These are phyloP conservation scores for Jaenimonas drosophilae DNA, from an alignment of 208 protist species.

Conservation along the genomic window DNA sequence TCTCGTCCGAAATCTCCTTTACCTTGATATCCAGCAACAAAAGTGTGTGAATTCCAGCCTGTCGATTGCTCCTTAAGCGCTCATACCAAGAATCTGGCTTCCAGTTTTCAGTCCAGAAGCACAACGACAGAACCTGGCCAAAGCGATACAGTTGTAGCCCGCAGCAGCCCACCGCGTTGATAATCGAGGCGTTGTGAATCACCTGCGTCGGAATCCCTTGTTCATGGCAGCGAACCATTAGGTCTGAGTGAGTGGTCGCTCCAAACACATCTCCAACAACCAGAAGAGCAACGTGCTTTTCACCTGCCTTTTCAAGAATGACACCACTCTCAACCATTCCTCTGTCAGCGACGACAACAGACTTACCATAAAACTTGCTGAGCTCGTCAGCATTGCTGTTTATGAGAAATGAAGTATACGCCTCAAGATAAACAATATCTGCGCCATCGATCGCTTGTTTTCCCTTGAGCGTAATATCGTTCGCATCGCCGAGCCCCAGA, in stretches of 20 bases:
- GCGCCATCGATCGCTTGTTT: constrained; percentile 92
- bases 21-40: constrained; percentile 99
- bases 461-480: constrained; percentile 97
- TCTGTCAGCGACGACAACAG: constrained; percentile 91
- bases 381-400: constrained; percentile 67
- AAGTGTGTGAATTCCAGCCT: constrained; percentile 95
- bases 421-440: constrained; percentile 95
- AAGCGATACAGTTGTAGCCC: constrained; percentile 99
- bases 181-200: constrained; percentile 99
- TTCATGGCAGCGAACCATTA: constrained; percentile 93
- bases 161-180: constrained; percentile 98
- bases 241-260: constrained; percentile 99
- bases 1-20: constrained; percentile 96
- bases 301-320: constrained; percentile 83
- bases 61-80: constrained; percentile 89
- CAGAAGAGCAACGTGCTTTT: constrained; percentile 93
- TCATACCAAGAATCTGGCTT: constrained; percentile 97
- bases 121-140: constrained; percentile 95
- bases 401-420: constrained; percentile 98
- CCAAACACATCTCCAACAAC: constrained; percentile 99
- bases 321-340: constrained; percentile 93
- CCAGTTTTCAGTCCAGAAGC: constrained; percentile 97
- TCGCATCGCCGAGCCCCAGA: constrained; percentile 95
- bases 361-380: constrained; percentile 83
- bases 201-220: constrained; percentile 72